phyloP scores from a whole-genome alignment of 75 land plant genomes.

The Ceratopteris richardii region DNA sequence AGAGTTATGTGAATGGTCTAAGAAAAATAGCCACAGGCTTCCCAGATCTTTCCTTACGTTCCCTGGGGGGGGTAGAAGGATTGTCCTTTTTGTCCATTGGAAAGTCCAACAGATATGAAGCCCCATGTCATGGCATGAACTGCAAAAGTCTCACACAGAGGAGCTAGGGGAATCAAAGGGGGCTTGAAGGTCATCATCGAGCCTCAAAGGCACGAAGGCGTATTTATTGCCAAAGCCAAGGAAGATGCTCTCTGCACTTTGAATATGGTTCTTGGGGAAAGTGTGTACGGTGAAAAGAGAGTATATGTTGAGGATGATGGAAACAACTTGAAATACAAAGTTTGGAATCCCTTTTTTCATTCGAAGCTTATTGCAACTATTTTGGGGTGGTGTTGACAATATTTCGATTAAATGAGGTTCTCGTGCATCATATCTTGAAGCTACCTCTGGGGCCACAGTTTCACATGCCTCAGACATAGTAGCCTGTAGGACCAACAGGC shows the following conservation, averaged over 20 bases:
- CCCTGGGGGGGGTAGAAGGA: constrained; percentile 85
- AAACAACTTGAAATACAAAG: constrained; percentile 69
- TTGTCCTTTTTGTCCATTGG: constrained; percentile 56
- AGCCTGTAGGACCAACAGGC: constrained; percentile 87
- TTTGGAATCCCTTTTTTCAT: constrained; percentile 91
- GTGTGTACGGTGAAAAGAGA: constrained; percentile 87
- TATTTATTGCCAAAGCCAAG: constrained; percentile 86
- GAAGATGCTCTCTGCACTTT: constrained; percentile 80
- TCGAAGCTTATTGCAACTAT: constrained; percentile 88
- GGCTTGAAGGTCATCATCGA: constrained; percentile 69
- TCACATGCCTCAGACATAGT: constrained; percentile 88
- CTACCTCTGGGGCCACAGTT: constrained; percentile 90
- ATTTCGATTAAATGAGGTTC: constrained; percentile 90
- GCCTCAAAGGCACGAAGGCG: constrained; percentile 83
- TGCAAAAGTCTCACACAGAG: no score
- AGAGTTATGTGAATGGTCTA: constrained; percentile 84
- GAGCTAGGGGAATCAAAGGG: constrained; percentile 63
- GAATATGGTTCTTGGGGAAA: constrained; percentile 75
- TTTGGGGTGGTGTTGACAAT: constrained; percentile 83
- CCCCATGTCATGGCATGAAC: no score
- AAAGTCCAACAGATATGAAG: no score
- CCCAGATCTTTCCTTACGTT: constrained; percentile 68
- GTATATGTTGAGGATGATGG: constrained; percentile 80
- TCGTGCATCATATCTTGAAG: constrained; percentile 73
- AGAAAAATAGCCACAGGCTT: constrained; percentile 37